Base-by-base conservation (phyloP, 1,284 basidiomycete species). In the Erythrobasidium hasegawianum region DNA sequence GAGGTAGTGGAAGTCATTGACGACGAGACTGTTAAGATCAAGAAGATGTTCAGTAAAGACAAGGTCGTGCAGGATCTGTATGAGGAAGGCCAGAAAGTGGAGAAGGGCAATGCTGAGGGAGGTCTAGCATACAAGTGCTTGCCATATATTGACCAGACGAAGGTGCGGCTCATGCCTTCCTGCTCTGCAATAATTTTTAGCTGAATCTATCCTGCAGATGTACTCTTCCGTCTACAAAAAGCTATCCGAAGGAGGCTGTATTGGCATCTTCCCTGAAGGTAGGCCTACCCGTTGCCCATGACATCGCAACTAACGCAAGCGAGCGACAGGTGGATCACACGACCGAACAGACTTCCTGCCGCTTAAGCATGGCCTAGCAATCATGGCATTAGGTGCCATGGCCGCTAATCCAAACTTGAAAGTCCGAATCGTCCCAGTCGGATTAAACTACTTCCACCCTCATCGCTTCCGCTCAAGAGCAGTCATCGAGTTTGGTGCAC, bases 331-430 rank as follows among this genome's bases (percentile, higher is more conserved):
- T 72, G 94, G 94, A 64, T 96, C 93, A 65, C 94, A 97, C 78
- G 94, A 97, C 79, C 87, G 94, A 43, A 94, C 90, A 16, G 93
- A 97, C 76, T 83, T 97, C 61, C 83, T 97, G 40, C 94, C 94
- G 0, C 82, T 97, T 53, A 97, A 97, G 79, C 94, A 94, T 20
- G 94, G 94, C 3, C 92, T 97, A 54, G 89, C 92, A 1, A 84
- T 97, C 72, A 97, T 97, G 93, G 92, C 94, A n/a, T 83, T 97
- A 3, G 94, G 94, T 39, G 93, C 94, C 1, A 94, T 97, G 90
- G 89, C 90, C 2, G 87, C 88, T 69, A 85, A 97, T 76, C 86
- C 91, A n/a, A 83, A 81, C 58, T 81, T 92, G 58, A 85, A 86
- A 72, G 91, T 97, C 73, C 90, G 90, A 77, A 90, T 97, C 69